Evolutionary conservation across 441 rosid species (phyloP), one percentile per base, ranked within the genome.

Genomic region (Gossypium gossypioides): DNA sequence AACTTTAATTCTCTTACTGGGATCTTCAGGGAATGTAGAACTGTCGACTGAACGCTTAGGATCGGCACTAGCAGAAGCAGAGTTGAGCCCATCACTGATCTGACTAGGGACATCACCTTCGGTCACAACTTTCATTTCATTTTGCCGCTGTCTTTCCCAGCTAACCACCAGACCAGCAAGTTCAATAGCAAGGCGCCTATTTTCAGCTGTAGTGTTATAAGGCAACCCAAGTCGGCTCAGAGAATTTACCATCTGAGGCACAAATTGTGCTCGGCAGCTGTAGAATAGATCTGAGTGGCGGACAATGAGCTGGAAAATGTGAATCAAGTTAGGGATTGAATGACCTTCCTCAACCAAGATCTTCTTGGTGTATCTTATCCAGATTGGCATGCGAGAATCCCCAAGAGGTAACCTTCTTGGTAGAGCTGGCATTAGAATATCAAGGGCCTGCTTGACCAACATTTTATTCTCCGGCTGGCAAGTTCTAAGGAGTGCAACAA

Each of bases 171-270:
- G 81, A 57, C 98, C 98, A 83, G 98, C 99, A 83, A 96, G 97
- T 81, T 96, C 98, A 76, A 96, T 96, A 27, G 99, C 97, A 34
- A 96, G 98, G 70, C 97, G 97, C 81, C 99, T 87, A 80, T 91
- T 91, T 78, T 96, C 99, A 56, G 92, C 85, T 6, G 97, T 85
- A 48, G 97, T 90, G 81, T 90, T 96, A 79, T 83, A 93, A 54
- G 99, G 97, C 82, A 96, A 85, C 79, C 99, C 99, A 70, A 96
- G 87, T 22, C 99, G 95, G 81, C 99, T 96, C 51, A 96, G 92
- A 77, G 99, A 93, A 86, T 93, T 96, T 68, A 96, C 99, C 99
- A 96, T 96, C 84, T 96, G 99, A 82, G 99, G 97, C 51, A 96
- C 99, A 85, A 96, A 96, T 74, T 93, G 99, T n/a, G 94, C 97